Conservation (phyloP, 106 monocot genomes). For the Dendrobium officinale region DNA sequence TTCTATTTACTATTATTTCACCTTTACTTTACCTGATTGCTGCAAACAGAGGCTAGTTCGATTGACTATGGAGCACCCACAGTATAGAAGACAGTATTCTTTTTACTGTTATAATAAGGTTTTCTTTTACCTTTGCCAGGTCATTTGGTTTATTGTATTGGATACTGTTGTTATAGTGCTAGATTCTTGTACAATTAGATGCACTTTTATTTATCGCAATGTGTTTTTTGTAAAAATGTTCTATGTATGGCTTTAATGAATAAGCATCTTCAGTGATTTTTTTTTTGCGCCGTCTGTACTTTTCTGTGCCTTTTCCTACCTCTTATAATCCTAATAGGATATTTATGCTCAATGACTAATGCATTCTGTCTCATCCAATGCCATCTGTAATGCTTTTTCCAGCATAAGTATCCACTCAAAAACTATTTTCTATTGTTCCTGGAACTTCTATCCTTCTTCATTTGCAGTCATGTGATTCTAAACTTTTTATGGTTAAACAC, state of each 20-base stretch:
- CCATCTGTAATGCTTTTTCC: neutral
- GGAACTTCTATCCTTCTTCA: neutral
- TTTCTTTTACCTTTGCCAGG: neutral
- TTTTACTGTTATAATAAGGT: neutral
- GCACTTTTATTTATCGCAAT: neutral
- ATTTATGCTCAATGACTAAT: neutral
- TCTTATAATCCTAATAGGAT: neutral
- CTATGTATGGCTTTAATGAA: too few species aligned
- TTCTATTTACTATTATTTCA: neutral
- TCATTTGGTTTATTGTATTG: neutral
- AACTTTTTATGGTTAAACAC: neutral
- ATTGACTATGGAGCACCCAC: constrained; percentile 7
- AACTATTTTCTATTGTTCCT: neutral
- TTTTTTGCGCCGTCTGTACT: too few species aligned
- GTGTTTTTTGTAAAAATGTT: neutral
- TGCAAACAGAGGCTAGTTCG: constrained; percentile 4
- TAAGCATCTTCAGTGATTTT: too few species aligned
- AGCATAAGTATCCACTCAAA: neutral
- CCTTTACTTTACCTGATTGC: neutral
- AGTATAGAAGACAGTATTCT: neutral
- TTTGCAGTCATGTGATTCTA: neutral
- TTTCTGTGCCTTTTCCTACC: neutral
- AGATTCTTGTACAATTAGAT: neutral
- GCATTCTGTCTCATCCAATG: neutral
- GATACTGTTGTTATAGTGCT: neutral